Evolutionary conservation across 2,329 filamentous ascomycete species (phyloP), one percentile per base, ranked within the genome.

Genomic region (Blastomyces silverae): DNA sequence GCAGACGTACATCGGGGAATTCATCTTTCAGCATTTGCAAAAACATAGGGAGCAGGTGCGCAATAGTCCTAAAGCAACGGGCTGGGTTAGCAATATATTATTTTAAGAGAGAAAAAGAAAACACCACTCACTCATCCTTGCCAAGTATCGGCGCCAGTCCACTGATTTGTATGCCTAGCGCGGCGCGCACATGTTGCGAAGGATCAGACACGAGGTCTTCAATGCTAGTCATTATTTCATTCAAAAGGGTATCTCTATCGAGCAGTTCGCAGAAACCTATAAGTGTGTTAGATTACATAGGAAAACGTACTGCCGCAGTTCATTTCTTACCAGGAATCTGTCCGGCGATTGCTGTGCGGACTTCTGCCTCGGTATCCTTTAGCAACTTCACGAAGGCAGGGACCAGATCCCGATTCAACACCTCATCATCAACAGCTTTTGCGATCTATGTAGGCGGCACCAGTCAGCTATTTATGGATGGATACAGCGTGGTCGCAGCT

Each of bases 21-120:
- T 99, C 94, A 73, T 99, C 94, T 84, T 97, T 99, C 72, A 99
- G 87, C 94, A 99, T 99, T 77, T 96, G 91, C 63, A 99, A 84
- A 79, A 99, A 97, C 93, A 99, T 99, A 63, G 94, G 94, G 56
- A 99, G 85, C 56, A 99, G 87, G 76, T 99, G 94, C 71, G 94
- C 89, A 70, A 96, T 97, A 39, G 94, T 99, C 79, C 91, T 94
- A 70, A 37, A n/a, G 0, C 58, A 48, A 64, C 66, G 71, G 66
- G 50, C 68, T 28, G 2, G 25, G 25, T 68, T 60, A 72, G 67
- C 68, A 63, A 64, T 61, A 63, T 64, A 52, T 53, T 57, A 52
- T 22, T 64, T 34, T 60, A 62, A 63, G 7, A 8, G 4, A 64
- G 60, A 7, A 8, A 62, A 61, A 1, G 8, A 61, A 31, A 17